Conservation (phyloP, 805 yeast genomes). For the Kurtzmaniella cleridarum region DNA sequence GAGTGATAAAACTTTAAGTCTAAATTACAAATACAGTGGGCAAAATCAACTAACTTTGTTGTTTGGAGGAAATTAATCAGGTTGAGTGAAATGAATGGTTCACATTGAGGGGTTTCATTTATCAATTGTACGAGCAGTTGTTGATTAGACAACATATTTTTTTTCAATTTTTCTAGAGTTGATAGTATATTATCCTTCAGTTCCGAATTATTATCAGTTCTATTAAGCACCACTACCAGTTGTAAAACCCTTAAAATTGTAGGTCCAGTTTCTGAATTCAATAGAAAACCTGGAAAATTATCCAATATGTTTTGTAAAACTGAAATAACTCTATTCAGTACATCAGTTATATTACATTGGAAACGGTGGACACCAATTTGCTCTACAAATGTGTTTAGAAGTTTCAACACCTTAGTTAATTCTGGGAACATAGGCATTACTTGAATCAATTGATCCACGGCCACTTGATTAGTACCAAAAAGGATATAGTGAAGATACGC, state of each 20-base stretch:
- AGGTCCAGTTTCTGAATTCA: constrained; percentile 58
- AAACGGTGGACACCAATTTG: neutral
- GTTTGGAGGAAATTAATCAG: constrained; percentile 49
- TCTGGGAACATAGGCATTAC: constrained; percentile 33
- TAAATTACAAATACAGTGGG: constrained; percentile 59
- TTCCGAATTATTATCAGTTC: constrained; percentile 5
- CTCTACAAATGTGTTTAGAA: constrained; percentile 8
- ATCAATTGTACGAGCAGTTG: constrained; percentile 26
- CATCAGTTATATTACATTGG: too few species aligned
- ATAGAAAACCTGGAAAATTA: constrained; percentile 62
- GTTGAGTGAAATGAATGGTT: constrained; percentile 23
- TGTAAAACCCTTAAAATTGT: constrained; percentile 50
- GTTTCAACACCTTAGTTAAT: constrained; percentile 23
- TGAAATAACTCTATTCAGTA: constrained; percentile 40
- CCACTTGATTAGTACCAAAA: constrained; percentile 15
- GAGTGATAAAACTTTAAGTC: constrained; percentile 56
- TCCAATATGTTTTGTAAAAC: constrained; percentile 53
- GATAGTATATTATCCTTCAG: constrained; percentile 1
- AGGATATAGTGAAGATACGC: constrained; percentile 72
- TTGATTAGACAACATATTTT: constrained; percentile 48
- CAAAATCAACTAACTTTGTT: constrained; percentile 48
- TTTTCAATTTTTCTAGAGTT: constrained; percentile 40
- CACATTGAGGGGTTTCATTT: constrained; percentile 8
- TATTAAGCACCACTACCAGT: constrained; percentile 40
- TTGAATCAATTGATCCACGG: constrained; percentile 16